Evolutionary conservation across 2,329 filamentous ascomycete genomes (phyloP), one percentile per base, ranked within the genome.

Genomic region (Xylaria arbuscula): DNA sequence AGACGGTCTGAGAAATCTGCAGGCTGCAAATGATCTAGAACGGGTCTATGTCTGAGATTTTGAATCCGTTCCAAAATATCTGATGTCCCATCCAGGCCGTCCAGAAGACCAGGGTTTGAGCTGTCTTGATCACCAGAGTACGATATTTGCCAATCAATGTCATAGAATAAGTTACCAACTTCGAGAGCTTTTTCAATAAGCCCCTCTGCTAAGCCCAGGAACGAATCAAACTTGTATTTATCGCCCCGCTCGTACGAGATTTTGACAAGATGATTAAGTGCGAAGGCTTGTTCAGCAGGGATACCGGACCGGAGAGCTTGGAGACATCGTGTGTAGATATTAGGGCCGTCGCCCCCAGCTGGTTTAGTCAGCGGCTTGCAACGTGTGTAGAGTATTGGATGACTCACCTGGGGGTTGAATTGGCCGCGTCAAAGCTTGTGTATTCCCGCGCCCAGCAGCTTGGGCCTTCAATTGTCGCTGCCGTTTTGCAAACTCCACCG

Each of bases 171-270:
- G 55, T 85, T 87, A 64, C 92, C 92, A 48, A 97, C 87, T 70
- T 94, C 89, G 58, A 98, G 84, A 1, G 92, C 90, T 77, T 97
- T 97, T 69, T 94, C 92, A 64, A 97, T 89, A 10, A 99, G 86
- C 2, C 93, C 92, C 79, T 98, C 96, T 0, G 93, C 93, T 34
- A 99, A 86, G 10, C 93, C 91, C 1, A 93, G 91, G 74, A 98
- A 98, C 5, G 93, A 92, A 74, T 97, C 94, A 73, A 98, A 98
- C 69, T 93, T 92, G 81, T 97, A 98, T 80, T 97, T 97, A 78
- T 98, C 96, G 54, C 95, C 95, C 51, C 94, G 89, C 79, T 98
- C 94, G 76, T 91, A 96, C 0, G 94, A 98, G 34, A 98, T 98
- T 78, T 97, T 97, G 68, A 98, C 94, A 3, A 98, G 83, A 75